A percentile compares a stretch with the other conserved stretches of the same genome.
Conservation (phyloP, 257 asterid genomes). For the Fraxinus americana region DNA sequence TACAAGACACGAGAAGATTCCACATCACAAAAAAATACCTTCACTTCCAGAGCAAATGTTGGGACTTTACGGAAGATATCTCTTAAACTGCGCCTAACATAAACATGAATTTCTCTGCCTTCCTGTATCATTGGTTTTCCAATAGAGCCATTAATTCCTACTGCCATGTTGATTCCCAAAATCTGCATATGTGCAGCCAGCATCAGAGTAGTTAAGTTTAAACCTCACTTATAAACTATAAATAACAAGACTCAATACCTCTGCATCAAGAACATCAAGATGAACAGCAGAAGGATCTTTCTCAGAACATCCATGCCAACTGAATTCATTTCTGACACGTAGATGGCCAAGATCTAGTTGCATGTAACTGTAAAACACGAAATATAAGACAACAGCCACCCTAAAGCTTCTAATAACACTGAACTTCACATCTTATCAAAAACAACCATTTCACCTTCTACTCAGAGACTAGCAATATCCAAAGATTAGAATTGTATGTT, state of each 20-base stretch:
- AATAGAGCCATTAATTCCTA: conserved; percentile 77
- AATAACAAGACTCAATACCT: conserved; percentile 50
- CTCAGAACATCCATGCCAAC: conserved; percentile 90
- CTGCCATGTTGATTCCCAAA: conserved; percentile 89
- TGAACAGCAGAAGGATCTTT: conserved; percentile 93
- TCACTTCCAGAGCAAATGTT: conserved; percentile 77
- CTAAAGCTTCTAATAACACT: background rate
- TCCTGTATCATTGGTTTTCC: conserved; percentile 94
- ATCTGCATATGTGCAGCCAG: conserved; percentile 53
- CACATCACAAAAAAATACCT: conserved; percentile 46
- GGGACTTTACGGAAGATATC: conserved; percentile 97
- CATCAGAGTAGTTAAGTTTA: conserved; percentile 22
- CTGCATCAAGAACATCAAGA: conserved; percentile 95
- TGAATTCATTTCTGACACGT: conserved; percentile 70
- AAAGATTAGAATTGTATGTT: conserved; percentile 4
- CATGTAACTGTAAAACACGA: conserved; percentile 73
- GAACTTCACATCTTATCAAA: background rate
- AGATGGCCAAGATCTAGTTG: conserved; percentile 98
- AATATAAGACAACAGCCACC: conserved; percentile 22
- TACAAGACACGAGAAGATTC: conserved; percentile 25
- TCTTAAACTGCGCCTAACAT: conserved; percentile 92
- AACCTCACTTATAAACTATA: conserved; percentile 10
- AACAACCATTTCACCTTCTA: conserved; percentile 14
- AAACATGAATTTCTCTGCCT: conserved; percentile 85
- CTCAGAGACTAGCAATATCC: background rate